A percentile compares a stretch with the other conserved stretches of the same genome.
phyloP scores from a whole-genome alignment of 163 green algal genomes.

The Scenedesmus sp. region DNA sequence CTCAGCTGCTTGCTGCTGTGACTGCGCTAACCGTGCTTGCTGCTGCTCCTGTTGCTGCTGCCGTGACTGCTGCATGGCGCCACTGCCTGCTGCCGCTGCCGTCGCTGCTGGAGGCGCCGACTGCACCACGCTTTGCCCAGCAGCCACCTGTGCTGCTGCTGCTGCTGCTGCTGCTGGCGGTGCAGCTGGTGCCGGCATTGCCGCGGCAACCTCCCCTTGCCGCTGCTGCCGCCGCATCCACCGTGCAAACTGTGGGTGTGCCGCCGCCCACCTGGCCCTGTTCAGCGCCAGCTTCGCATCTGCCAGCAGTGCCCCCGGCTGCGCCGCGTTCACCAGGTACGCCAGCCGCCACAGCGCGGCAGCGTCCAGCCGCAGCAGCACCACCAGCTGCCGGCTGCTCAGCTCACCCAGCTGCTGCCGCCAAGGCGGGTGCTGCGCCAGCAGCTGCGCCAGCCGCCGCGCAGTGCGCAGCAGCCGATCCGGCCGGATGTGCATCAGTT shows the following conservation, averaged over 20 bases:
- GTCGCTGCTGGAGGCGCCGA: not conserved
- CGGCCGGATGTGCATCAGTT: conserved; percentile 17
- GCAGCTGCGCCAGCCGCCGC: not conserved
- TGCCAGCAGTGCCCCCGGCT: not conserved
- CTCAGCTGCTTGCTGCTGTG: not conserved
- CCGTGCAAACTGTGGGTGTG: not conserved
- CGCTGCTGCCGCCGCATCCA: conserved; percentile 13
- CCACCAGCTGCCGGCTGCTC: not conserved
- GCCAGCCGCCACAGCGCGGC: not conserved
- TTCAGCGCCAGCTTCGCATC: conserved; percentile 4
- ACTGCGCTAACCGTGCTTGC: not conserved
- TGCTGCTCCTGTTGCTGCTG: conserved; percentile 12
- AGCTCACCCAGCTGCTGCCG: not conserved
- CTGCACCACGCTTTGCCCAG: not conserved
- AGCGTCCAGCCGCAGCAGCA: conserved; percentile 20
- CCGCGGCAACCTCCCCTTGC: not conserved
- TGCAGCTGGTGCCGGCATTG: not conserved
- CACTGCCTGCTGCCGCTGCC: not conserved
- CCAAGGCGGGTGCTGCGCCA: not conserved
- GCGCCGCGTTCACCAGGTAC: conserved; percentile 2
- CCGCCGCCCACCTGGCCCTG: not conserved
- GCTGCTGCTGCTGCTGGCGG: not conserved
- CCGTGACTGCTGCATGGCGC: not conserved
- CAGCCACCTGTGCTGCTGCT: not conserved
- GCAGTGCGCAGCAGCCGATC: not conserved